Base-by-base conservation (phyloP, 495 filamentous ascomycete genomes). In the Penicillium chermesinum region DNA sequence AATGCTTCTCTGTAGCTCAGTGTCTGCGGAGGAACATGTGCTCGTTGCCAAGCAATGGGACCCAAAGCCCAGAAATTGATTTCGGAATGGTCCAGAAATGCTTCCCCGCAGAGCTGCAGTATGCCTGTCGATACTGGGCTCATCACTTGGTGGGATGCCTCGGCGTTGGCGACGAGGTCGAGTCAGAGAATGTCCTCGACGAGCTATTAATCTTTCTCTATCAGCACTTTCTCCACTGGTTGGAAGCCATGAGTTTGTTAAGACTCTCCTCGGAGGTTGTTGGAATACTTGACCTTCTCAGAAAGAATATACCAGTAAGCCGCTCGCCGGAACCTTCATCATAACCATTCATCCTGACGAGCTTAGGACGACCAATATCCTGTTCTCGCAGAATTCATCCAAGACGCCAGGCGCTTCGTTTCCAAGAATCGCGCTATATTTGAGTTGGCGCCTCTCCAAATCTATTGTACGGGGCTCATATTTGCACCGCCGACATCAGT, bases 61-160 rank as follows among this genome's bases (percentile, higher is more conserved):
- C 25, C 25, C 4, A 33, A 54, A 78, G 53, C 70, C 75, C n/a
- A 4, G 63, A 70, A 0, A 55, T 73, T 34, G 49, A 60, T 41
- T 7, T 7, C 15, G n/a, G 48, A 7, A 47, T 16, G 1, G 60
- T 70, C 21, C 35, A 42, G 8, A 7, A 57, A 0, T 47, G 44
- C 14, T 39, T 76, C 7, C 55, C 62, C 35, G 3, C 53, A 20
- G 58, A 65, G 46, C 38, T 68, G 17, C 51, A 57, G 52, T 72
- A 78, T 46, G 49, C 67, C 19, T 78, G 70, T 53, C 59, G 57
- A n/a, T 72, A 74, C 50, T 80, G 70, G 76, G 59, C 71, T 32
- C 32, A 68, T 46, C 72, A 82, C 60, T 20, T 75, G 1, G 17
- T 10, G 2, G 16, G 35, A 27, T 15, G 49, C 13, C 14, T 5